Conservation (phyloP, 805 yeast genomes). For the Cyberlindnera mississippiensis region DNA sequence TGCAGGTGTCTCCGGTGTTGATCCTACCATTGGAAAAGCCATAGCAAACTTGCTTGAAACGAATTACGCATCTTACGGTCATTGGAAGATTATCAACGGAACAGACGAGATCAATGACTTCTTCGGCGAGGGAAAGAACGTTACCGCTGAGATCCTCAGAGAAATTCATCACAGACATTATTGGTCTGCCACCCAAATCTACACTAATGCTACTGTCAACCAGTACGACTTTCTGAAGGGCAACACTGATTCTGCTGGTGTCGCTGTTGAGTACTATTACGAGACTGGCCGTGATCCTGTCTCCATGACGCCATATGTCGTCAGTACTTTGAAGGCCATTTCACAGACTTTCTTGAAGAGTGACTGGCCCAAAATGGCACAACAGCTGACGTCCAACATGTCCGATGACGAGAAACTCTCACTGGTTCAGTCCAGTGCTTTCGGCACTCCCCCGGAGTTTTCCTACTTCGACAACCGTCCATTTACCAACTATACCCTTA, state of each 20-base stretch:
- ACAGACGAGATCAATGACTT: constrained; percentile 24
- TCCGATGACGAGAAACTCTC: constrained; percentile 24
- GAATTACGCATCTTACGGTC: constrained; percentile 31
- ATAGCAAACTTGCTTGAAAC: constrained; percentile 2
- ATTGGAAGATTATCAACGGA: constrained; percentile 31
- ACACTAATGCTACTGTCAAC: constrained; percentile 30
- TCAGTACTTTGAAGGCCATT: constrained; percentile 39
- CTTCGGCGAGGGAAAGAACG: constrained; percentile 20
- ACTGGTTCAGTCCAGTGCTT: constrained; percentile 20
- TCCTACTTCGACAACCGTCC: constrained; percentile 46
- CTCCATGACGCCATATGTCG: constrained; percentile 42
- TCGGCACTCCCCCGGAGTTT: constrained; percentile 33
- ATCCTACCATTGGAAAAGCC: constrained; percentile 29
- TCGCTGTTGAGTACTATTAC: constrained; percentile 41
- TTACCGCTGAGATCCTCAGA: constrained; percentile 36
- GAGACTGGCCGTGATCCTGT: constrained; percentile 64
- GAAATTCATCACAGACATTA: constrained; percentile 50
- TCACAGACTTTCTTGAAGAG: constrained; percentile 28
- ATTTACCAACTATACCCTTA: constrained; percentile 41
- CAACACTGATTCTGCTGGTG: constrained; percentile 30
- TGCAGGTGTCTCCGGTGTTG: constrained; percentile 17
- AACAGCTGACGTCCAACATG: constrained; percentile 30
- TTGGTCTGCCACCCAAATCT: constrained; percentile 61
- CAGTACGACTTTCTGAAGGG: constrained; percentile 10
- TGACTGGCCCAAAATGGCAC: constrained; percentile 19